Conservation (phyloP, 148 eudicot genomes). For the Agrostemma githago region DNA sequence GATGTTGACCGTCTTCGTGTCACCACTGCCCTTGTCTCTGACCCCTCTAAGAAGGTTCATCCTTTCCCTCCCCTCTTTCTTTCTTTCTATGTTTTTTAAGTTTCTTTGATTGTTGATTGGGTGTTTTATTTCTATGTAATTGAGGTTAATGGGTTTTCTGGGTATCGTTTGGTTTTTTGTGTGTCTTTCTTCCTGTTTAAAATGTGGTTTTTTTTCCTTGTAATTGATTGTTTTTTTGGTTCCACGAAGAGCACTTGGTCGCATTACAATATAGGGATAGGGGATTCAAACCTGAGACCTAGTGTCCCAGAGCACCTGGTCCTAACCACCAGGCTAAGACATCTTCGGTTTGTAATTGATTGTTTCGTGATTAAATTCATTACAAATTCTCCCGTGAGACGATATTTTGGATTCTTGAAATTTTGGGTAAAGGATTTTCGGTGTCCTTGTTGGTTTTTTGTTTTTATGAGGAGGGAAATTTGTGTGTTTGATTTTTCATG, state of each 20-base stretch:
- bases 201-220: too few relatives aligned
- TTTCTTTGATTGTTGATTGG: neutral
- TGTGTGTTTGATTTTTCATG: neutral
- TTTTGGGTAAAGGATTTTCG: neutral
- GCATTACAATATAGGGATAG: too few relatives aligned
- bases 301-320: too few relatives aligned
- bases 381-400: too few relatives aligned
- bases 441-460: neutral
- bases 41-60: constrained; percentile 54
- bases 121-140: neutral
- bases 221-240: too few relatives aligned
- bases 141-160: neutral
- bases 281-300: too few relatives aligned
- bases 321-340: too few relatives aligned
- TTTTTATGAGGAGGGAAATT: neutral
- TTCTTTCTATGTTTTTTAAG: neutral
- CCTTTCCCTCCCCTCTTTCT: neutral
- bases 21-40: constrained; percentile 44
- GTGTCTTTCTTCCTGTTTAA: too few relatives aligned
- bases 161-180: neutral
- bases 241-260: too few relatives aligned
- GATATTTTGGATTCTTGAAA: neutral
- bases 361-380: neutral
- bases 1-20: constrained; percentile 62
- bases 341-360: too few relatives aligned